phyloP scores from a whole-genome alignment of 176 grass and related monocot species.

The Guadua angustifolia region DNA sequence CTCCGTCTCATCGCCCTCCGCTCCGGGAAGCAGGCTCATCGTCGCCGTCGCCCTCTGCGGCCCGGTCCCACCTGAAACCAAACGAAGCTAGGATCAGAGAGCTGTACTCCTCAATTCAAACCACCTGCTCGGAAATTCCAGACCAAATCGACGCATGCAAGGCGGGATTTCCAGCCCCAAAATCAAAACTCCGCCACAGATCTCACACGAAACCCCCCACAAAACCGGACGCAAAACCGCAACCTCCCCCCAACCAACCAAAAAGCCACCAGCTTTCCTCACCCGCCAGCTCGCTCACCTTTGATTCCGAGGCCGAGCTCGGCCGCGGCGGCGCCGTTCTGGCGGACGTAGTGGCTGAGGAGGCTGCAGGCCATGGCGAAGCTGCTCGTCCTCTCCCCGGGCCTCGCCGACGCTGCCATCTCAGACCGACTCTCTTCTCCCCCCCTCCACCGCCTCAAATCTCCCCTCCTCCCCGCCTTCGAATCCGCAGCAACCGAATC shows the following conservation, averaged over 20 bases:
- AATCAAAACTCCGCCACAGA: constrained; percentile 21
- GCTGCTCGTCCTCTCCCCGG: constrained; percentile 72
- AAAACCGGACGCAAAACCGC: neutral
- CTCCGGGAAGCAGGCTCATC: constrained; percentile 54
- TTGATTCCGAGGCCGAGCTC: constrained; percentile 77
- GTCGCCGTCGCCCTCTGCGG: constrained; percentile 49
- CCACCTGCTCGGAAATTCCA: neutral
- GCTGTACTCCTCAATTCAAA: neutral
- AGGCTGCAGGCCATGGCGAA: constrained; percentile 87
- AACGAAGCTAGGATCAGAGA: constrained; percentile 38
- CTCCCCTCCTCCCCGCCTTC: neutral
- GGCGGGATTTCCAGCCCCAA: neutral
- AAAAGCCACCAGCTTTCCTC: neutral
- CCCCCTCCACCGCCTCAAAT: neutral
- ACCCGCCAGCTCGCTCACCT: constrained; percentile 41
- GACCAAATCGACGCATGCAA: neutral
- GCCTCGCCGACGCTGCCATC: constrained; percentile 62
- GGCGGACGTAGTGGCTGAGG: constrained; percentile 81
- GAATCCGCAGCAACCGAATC: neutral
- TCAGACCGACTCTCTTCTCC: constrained; percentile 24
- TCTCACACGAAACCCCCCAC: constrained; percentile 15
- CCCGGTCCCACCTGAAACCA: constrained; percentile 63
- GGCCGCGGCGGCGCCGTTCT: constrained; percentile 71
- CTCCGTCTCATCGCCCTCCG: constrained; percentile 45
- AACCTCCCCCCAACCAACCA: neutral